Evolutionary conservation across 306 rosid genomes (phyloP).

Genomic region (Pyrus communis): DNA sequence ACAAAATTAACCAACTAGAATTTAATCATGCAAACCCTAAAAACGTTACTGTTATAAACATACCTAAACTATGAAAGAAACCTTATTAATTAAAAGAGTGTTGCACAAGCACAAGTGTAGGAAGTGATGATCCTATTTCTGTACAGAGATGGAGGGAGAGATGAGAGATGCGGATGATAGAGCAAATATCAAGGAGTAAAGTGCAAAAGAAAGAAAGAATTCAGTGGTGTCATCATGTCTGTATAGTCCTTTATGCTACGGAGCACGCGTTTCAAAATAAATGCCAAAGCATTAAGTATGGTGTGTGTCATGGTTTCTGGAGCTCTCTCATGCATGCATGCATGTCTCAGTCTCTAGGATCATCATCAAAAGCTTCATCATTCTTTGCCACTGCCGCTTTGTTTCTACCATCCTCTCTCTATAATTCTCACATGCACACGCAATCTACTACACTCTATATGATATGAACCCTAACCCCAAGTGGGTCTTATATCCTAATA

Average conservation of each 20-base stretch:
- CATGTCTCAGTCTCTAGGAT: neutral
- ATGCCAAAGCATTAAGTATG: conserved; percentile 30
- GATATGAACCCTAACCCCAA: neutral
- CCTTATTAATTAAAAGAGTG: too few relatives aligned
- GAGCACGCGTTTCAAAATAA: conserved; percentile 68
- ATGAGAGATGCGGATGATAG: neutral
- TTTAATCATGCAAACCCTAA: too few relatives aligned
- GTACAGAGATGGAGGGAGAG: neutral
- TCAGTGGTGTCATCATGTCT: conserved; percentile 5
- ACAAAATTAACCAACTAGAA: too few relatives aligned
- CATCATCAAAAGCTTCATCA: neutral
- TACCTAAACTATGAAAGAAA: too few relatives aligned
- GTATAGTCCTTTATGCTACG: conserved; percentile 12
- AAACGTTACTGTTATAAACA: too few relatives aligned
- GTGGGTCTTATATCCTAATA: neutral
- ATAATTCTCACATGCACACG: neutral
- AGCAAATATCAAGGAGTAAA: conserved; percentile 5
- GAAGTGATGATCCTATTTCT: neutral
- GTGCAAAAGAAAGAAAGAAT: conserved; percentile 7
- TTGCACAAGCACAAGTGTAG: too few relatives aligned
- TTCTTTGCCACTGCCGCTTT: neutral
- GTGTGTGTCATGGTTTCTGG: conserved; percentile 37
- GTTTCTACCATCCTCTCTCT: neutral
- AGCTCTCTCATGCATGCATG: neutral
- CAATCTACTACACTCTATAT: neutral